Conservation (phyloP, 495 filamentous ascomycete genomes). For the Lineolata rhizophorae region DNA sequence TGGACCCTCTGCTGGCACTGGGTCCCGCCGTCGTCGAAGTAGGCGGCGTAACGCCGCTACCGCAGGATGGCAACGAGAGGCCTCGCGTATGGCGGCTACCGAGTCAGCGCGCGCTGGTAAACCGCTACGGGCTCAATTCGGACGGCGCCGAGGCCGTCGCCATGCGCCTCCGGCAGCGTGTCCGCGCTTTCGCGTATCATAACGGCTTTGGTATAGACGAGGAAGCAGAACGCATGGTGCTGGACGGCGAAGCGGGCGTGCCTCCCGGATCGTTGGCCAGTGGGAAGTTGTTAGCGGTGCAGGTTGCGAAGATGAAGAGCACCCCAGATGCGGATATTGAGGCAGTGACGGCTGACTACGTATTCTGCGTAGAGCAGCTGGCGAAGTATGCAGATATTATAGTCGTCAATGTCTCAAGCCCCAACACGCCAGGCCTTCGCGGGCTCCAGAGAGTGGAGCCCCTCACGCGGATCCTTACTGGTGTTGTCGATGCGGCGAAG, state of each 20-base stretch:
- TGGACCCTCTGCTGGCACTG: slow-evolving; percentile 57
- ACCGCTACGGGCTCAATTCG: slow-evolving; percentile 88
- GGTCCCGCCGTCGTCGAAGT: slow-evolving; percentile 75
- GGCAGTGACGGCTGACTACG: slow-evolving; percentile 67
- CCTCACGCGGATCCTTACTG: slow-evolving; percentile 53
- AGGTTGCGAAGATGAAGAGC: slow-evolving; percentile 89
- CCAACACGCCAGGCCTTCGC: slow-evolving; percentile 81
- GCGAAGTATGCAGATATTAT: slow-evolving; percentile 80
- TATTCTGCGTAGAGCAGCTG: slow-evolving; percentile 60
- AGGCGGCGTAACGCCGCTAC: slow-evolving; percentile 66
- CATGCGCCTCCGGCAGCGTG: slow-evolving; percentile 49
- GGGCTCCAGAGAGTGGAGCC: slow-evolving; percentile 64
- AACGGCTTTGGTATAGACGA: slow-evolving; percentile 40
- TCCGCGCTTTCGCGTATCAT: slow-evolving; percentile 49
- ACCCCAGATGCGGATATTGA: slow-evolving; percentile 69
- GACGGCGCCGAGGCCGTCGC: slow-evolving; percentile 76
- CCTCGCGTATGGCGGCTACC: slow-evolving; percentile 76
- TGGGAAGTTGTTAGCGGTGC: slow-evolving; percentile 67
- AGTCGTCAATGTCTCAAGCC: slow-evolving; percentile 90
- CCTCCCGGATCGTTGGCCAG: slow-evolving; percentile 51
- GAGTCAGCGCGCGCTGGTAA: slow-evolving; percentile 66
- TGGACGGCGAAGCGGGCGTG: slow-evolving; percentile 44
- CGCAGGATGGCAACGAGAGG: slow-evolving; percentile 68
- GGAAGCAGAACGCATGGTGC: slow-evolving; percentile 41
- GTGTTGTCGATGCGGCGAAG: slow-evolving; percentile 59